Base-by-base conservation (phyloP, 2,329 filamentous ascomycete species). In the Diaporthe vaccinii region DNA sequence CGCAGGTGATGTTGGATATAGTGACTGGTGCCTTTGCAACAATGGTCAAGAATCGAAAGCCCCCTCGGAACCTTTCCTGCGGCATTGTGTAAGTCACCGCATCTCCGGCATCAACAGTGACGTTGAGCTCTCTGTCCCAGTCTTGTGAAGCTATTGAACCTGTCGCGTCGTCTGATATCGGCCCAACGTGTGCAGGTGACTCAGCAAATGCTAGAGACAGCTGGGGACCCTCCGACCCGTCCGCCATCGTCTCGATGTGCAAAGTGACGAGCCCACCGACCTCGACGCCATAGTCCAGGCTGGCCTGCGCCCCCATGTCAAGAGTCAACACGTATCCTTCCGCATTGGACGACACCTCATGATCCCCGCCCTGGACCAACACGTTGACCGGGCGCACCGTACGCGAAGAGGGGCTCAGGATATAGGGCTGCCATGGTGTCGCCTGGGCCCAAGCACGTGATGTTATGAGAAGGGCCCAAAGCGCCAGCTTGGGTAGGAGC, bases 41-140 rank as follows among this genome's bases (percentile, higher is more conserved):
- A 15, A 86, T 77, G 2, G 84, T 86, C 57, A 87, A 78, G 72
- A 87, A 89, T 4, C 84, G 81, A 76, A 87, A 87, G 1, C 85
- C 85, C 12, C 86, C 86, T 17, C 86, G 81, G 75, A 85, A 81
- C 28, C 82, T 80, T 58, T 81, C 79, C 72, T 83, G 84, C 2
- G 79, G 77, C 72, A 76, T 78, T 12, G 36, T 62, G 72, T 77
- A 80, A 3, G 49, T 22, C 4, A 67, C 49, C 14, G 31, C 44
- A 12, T 68, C 31, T 15, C 69, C 70, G 6, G 69, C 2, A 12
- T 71, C 10, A 12, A 79, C 62, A 4, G 78, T 74, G 20, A 80
- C 75, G 59, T 78, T 78, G 62, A 79, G 76, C 28, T 76, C 78
- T 39, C 77, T 78, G 75, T 80, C 79, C 69, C 78, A 80, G 76